Evolutionary conservation across 2,329 filamentous ascomycete genomes (phyloP).

Genomic region (Pseudopithomyces chartarum): DNA sequence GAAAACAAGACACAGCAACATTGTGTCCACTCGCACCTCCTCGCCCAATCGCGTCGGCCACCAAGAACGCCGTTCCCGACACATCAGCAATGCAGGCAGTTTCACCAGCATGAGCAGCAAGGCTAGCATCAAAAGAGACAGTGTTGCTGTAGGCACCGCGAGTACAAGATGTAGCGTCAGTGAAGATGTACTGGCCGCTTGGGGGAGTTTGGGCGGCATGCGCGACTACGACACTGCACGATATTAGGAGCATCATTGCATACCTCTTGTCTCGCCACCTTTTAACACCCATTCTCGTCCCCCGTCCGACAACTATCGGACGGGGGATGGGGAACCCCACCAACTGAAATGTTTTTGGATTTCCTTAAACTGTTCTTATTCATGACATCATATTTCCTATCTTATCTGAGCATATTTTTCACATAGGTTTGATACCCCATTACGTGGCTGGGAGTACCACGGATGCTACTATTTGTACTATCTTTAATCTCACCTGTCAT

Average conservation of each 20-base stretch:
- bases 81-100: conserved; percentile 30
- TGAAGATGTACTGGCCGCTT: conserved; percentile 54
- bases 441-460: neutral
- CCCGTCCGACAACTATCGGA: neutral
- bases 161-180: conserved; percentile 46
- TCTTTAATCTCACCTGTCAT: neutral
- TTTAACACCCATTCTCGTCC: neutral
- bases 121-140: conserved; percentile 25
- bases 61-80: conserved; percentile 18
- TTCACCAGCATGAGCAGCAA: conserved; percentile 24
- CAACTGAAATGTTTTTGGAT: neutral
- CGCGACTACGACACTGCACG: conserved; percentile 14
- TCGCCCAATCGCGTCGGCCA: conserved; percentile 17
- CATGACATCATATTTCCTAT: neutral
- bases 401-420: conserved; percentile 1
- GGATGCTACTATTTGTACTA: neutral
- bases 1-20: conserved; percentile 27
- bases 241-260: neutral
- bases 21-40: conserved; percentile 25
- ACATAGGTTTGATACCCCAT: conserved; percentile 6
- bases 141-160: conserved; percentile 13
- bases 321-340: neutral
- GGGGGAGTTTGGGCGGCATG: conserved; percentile 52
- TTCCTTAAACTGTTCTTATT: neutral
- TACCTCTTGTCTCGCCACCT: neutral